phyloP scores from a whole-genome alignment of 2,329 filamentous ascomycete genomes.

The Lojkania enalia region DNA sequence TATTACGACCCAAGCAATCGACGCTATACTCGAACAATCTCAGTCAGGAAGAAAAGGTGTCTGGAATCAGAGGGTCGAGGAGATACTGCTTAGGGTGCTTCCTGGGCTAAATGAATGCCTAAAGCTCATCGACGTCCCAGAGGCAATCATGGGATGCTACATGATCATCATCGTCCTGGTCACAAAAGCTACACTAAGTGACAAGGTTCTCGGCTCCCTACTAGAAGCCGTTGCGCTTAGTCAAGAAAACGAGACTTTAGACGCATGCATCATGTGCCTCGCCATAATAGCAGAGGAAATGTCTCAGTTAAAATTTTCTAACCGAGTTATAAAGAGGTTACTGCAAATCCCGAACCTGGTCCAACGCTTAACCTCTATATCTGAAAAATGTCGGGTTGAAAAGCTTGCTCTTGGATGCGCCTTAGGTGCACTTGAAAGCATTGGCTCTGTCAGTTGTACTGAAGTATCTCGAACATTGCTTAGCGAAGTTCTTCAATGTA shows the following conservation, averaged over 20 bases:
- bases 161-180: slow-evolving; percentile 88
- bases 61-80: slow-evolving; percentile 79
- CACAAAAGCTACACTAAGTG: slow-evolving; percentile 77
- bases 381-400: slow-evolving; percentile 67
- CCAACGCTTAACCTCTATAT: slow-evolving; percentile 63
- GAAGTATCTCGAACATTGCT: slow-evolving; percentile 50
- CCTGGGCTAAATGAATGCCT: slow-evolving; percentile 78
- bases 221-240: slow-evolving; percentile 86
- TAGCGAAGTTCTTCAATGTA: slow-evolving; percentile 62
- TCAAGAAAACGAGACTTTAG: slow-evolving; percentile 73
- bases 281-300: slow-evolving; percentile 81
- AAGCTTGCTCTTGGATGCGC: slow-evolving; percentile 74
- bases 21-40: slow-evolving; percentile 76
- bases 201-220: slow-evolving; percentile 78
- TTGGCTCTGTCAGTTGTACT: slow-evolving; percentile 13
- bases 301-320: slow-evolving; percentile 68
- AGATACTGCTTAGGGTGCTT: slow-evolving; percentile 68
- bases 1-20: slow-evolving; percentile 81
- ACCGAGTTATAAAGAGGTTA: slow-evolving; percentile 69
- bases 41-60: slow-evolving; percentile 75
- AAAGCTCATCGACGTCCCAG: slow-evolving; percentile 72
- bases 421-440: slow-evolving; percentile 45
- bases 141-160: slow-evolving; percentile 84
- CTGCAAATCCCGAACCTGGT: slow-evolving; percentile 65
- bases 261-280: slow-evolving; percentile 76